These are phyloP conservation scores for Neophaeococcomyces mojaviensis DNA, from an alignment of 2,329 filamentous ascomycete genomes.

Conservation along the genomic window DNA sequence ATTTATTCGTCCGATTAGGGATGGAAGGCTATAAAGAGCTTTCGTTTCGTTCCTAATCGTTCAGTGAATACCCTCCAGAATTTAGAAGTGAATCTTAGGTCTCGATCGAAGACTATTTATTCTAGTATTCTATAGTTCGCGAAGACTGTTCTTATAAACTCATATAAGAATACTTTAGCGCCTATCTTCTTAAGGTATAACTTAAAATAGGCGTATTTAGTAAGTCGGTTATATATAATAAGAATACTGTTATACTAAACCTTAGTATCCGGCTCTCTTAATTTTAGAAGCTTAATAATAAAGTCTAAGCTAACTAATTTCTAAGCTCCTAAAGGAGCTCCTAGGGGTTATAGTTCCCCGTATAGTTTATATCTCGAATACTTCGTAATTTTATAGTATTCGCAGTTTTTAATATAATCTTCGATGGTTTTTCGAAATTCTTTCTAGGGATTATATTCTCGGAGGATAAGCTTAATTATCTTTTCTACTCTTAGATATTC, in stretches of 20 bases:
- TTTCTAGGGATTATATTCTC: conserved; percentile 9
- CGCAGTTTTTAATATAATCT: conserved; percentile 10
- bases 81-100: background rate
- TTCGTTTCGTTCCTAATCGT: background rate
- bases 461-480: conserved; percentile 11
- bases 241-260: conserved; percentile 1
- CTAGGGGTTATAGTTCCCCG: conserved; percentile 8
- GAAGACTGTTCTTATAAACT: conserved; percentile 4
- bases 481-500: conserved; percentile 12
- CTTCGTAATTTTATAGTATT: conserved; percentile 10
- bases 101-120: background rate
- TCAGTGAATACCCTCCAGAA: background rate
- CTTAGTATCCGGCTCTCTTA: conserved; percentile 1
- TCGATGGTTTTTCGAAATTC: conserved; percentile 8
- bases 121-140: conserved; percentile 3
- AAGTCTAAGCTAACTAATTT: too few species aligned
- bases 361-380: conserved; percentile 12
- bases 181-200: background rate
- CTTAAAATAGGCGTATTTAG: conserved; percentile 5
- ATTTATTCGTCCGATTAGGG: background rate
- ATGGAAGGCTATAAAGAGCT: background rate
- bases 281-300: too few species aligned
- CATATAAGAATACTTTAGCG: conserved; percentile 1
- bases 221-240: background rate
- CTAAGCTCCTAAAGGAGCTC: conserved; percentile 21